Evolutionary conservation across 2,329 filamentous ascomycete genomes (phyloP).

Genomic region (Trichoderma sp.): DNA sequence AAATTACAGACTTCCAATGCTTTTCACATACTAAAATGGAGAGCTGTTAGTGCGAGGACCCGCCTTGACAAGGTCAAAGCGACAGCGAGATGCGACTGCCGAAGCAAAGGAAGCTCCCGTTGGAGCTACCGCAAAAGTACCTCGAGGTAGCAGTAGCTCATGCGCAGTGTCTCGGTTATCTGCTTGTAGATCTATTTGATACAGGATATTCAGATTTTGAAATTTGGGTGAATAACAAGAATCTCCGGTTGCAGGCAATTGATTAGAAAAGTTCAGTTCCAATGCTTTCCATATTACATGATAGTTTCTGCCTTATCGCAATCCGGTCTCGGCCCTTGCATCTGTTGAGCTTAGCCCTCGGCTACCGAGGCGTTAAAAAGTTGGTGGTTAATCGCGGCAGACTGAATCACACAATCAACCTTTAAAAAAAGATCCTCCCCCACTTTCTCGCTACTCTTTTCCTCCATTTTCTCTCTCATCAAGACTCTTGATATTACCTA

Average conservation of each 20-base stretch:
- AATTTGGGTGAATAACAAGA: background rate
- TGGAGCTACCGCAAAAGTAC: background rate
- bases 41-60: background rate
- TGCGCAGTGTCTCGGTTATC: background rate
- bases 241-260: background rate
- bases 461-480: background rate
- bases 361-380: background rate
- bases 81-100: constrained; percentile 11
- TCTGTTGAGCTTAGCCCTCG: background rate
- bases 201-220: background rate
- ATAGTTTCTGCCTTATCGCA: background rate
- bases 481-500: background rate
- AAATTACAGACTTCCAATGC: background rate
- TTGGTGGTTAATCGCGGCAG: constrained; percentile 12
- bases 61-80: background rate
- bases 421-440: constrained; percentile 3
- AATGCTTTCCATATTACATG: background rate
- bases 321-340: constrained; percentile 10
- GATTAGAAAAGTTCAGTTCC: background rate
- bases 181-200: background rate
- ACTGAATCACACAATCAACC: background rate
- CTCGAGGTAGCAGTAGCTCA: background rate
- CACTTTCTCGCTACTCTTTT: background rate
- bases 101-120: background rate
- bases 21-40: background rate